Base-by-base conservation (phyloP, 306 rosid species). In the Rosa lucieae region DNA sequence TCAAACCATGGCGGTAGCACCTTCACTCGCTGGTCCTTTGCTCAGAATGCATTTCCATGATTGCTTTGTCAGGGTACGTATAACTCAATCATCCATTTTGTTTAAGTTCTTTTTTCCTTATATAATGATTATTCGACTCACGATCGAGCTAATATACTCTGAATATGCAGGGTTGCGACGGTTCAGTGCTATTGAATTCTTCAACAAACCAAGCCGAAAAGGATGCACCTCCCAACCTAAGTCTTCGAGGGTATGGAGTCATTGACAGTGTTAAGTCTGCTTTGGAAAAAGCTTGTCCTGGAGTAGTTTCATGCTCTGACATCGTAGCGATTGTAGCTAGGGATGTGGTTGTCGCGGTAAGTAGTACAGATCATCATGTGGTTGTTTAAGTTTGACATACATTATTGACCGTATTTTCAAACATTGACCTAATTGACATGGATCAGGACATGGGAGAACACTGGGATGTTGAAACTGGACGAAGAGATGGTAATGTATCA, bases 41-140 rank as follows among this genome's bases (percentile, higher is more conserved):
- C 37, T 81, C 56, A 84, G 90, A 21, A 26, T 87, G 84, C 90
- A 87, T 42, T 87, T 85, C 56, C 90, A 84, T 35, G 90, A 87
- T 56, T 84, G 86, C 73, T 87, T 87, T 29, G 87, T 84, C 18
- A 76, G 79, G 82, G 90, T 86, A 65, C 6, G 77, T 72, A 51
- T 10, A 61, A 61, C 15, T 12, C 40, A 20, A 37, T 15, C 47
- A 15, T 14, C 23, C 47, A 66, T 37, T 3, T 14, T 5, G 10
- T 21, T 56, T 58, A 58, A 58, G 61, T 58, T 58, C 1, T 21
- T 32, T 62, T 10, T 13, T 15, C 1, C n/a, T 23, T 37, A 14
- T 66, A 66, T 15, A 17, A 5, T 62, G 39, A 26, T 32, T 5
- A 29, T 29, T 26, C 2, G 40, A n/a, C 3, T 2, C 39, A 61